Percentiles rank a stretch among this genome's conserved stretches.
Evolutionary conservation across 129 eudicot species (phyloP).

Genomic region (Tagetes patula): DNA sequence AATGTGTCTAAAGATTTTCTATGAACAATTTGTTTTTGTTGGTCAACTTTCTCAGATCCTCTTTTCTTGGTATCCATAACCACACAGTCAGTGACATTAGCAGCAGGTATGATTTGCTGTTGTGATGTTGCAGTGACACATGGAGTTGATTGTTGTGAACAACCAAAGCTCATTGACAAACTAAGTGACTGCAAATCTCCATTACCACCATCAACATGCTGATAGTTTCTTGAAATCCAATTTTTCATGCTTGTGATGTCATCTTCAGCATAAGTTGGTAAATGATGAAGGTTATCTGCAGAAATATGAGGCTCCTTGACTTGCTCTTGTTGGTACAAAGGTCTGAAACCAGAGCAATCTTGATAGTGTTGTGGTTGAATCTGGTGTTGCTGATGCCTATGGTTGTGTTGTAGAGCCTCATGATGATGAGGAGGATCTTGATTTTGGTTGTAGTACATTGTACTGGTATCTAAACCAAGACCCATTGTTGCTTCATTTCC

Average conservation of each 20-base stretch:
- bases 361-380: conserved; percentile 56
- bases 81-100: conserved; percentile 43
- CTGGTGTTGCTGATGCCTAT: conserved; percentile 46
- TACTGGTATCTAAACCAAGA: not conserved
- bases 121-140: conserved; percentile 57
- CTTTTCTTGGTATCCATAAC: conserved; percentile 78
- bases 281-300: conserved; percentile 33
- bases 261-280: conserved; percentile 37
- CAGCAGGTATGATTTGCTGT: conserved; percentile 53
- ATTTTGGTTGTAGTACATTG: conserved; percentile 56
- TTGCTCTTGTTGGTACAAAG: conserved; percentile 43
- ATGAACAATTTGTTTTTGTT: conserved; percentile 73
- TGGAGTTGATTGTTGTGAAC: conserved; percentile 48
- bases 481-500: conserved; percentile 30
- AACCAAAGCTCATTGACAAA: conserved; percentile 83
- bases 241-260: conserved; percentile 48
- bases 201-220: conserved; percentile 25
- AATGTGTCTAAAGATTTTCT: conserved; percentile 90
- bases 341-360: conserved; percentile 46
- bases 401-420: conserved; percentile 39
- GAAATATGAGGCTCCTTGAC: conserved; percentile 28
- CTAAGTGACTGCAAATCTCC: conserved; percentile 78
- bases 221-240: conserved; percentile 59
- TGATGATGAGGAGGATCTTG: conserved; percentile 21
- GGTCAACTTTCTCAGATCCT: conserved; percentile 61